Evolutionary conservation across 1,284 basidiomycete genomes (phyloP), one percentile per base, ranked within the genome.

Genomic region (Marasmius tenuissimus): DNA sequence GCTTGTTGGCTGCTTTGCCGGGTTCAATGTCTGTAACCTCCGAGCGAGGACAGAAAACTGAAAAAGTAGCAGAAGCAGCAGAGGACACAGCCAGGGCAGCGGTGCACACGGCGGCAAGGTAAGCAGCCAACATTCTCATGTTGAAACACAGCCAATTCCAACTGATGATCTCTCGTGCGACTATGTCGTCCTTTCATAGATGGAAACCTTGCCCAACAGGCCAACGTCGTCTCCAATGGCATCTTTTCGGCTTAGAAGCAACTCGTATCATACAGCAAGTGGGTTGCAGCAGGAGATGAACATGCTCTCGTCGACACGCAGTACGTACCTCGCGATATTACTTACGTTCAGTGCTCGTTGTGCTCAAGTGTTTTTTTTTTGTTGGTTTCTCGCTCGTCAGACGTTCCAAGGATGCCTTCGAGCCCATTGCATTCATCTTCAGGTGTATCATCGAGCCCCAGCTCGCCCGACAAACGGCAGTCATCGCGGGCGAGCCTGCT

Each of bases 401-500:
- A 16, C 52, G 34, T 34, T 49, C 48, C 34, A 42, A 42, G 12
- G 12, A 42, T 12, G 40, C 16, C 45, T 18, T 8, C 8, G n/a
- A 18, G 45, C 16, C 9, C 16, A 47, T 47, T 16, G n/a, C 45
- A 47, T 47, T 20, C 27, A 27, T 27, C 45, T 56, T 37, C n/a
- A 12, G 54, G 14, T n/a, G n/a, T 42, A 27, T 8, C 55, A 20
- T 33, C 55, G 18, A 42, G 40, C 20, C 42, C 55, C 16, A 58
- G 47, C 38, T 58, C 57, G 14, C 57, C 57, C 6, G 37, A 38
- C 45, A 58, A 51, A 27, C 57, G 57, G 35, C 18, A 48, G 4
- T 50, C 57, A 61, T 67, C 72, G 56, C 78, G 85, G 38, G 74
- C 76, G 16, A 84, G 82, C 67, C 71, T 89, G 49, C 73, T 89